Evolutionary conservation across 1,284 basidiomycete species (phyloP).

Genomic region (Fomitopsis pinicola): DNA sequence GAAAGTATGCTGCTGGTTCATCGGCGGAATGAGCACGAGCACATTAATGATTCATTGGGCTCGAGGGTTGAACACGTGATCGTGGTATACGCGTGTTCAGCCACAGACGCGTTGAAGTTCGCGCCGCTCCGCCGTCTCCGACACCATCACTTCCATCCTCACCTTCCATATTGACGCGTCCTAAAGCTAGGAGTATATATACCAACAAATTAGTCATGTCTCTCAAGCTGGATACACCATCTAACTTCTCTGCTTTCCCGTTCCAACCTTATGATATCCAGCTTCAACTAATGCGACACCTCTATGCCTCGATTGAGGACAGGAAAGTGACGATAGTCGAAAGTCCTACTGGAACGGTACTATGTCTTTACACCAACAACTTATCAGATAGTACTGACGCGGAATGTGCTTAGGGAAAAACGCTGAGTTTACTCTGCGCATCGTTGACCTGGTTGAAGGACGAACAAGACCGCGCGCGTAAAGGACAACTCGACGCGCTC

Average conservation of each 20-base stretch:
- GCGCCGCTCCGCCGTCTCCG: neutral
- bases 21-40: too few species aligned
- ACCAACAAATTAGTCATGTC: neutral
- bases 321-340: conserved; percentile 79
- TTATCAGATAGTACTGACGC: neutral
- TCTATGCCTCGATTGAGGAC: conserved; percentile 79
- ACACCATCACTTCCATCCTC: neutral
- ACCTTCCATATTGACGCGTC: too few species aligned
- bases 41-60: too few species aligned
- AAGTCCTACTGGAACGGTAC: conserved; percentile 82
- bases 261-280: conserved; percentile 90
- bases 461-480: conserved; percentile 61
- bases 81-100: neutral
- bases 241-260: conserved; percentile 72
- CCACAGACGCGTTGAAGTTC: neutral
- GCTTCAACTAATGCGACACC: conserved; percentile 81
- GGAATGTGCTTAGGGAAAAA: conserved; percentile 63
- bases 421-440: conserved; percentile 78
- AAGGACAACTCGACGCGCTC: conserved; percentile 48
- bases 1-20: too few species aligned
- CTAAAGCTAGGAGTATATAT: neutral
- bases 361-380: conserved; percentile 13
- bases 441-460: conserved; percentile 79
- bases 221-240: conserved; percentile 58
- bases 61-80: neutral